Percentiles rank a stretch among this genome's conserved stretches.
phyloP scores from a whole-genome alignment of 1,139 yeast species.

The Saccharomyces hybrid region DNA sequence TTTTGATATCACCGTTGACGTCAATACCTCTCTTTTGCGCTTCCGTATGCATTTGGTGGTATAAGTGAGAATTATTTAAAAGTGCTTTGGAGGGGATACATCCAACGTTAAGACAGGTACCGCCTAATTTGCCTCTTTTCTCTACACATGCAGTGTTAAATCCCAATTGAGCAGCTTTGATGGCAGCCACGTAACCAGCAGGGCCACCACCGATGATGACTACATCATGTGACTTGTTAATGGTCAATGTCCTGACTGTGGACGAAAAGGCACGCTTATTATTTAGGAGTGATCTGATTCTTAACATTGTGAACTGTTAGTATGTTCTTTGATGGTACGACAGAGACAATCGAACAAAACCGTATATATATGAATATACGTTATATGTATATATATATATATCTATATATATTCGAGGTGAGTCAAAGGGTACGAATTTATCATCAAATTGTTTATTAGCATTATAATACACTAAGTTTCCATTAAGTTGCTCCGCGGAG shows the following conservation, averaged over 20 bases:
- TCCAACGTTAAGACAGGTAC: conserved; percentile 96
- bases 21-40: conserved; percentile 85
- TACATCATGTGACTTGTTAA: conserved; percentile 63
- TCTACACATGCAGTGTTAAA: conserved; percentile 92
- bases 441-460: background rate
- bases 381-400: background rate
- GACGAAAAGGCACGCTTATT: conserved; percentile 10
- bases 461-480: background rate
- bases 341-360: background rate
- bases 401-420: background rate
- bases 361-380: background rate
- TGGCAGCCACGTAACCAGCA: conserved; percentile 98
- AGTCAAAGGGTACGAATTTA: background rate
- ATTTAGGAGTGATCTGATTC: background rate
- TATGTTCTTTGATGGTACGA: background rate
- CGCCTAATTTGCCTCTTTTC: conserved; percentile 93
- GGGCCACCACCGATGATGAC: conserved; percentile 99
- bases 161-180: conserved; percentile 96
- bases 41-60: conserved; percentile 83
- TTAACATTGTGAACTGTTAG: background rate
- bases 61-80: conserved; percentile 87
- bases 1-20: conserved; percentile 58
- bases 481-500: background rate
- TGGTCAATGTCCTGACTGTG: conserved; percentile 1
- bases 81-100: conserved; percentile 97